phyloP scores from a whole-genome alignment of 2,329 filamentous ascomycete species.

The Chaetomiaceae sp. region DNA sequence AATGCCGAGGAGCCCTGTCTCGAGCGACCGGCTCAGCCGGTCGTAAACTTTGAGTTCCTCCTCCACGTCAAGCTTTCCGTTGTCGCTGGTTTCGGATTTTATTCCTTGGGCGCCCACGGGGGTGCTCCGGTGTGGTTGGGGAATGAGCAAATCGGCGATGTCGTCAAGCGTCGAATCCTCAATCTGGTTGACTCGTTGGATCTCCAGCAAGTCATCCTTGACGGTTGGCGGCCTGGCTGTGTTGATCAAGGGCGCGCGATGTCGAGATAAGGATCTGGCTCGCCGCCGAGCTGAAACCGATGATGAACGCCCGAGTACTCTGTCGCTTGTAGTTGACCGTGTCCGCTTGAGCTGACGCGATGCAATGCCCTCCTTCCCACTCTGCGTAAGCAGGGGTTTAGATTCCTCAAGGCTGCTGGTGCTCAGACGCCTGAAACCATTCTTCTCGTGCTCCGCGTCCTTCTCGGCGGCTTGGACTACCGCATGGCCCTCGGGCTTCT shows the following conservation, averaged over 20 bases:
- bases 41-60: constrained; percentile 43
- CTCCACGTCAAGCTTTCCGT: constrained; percentile 29
- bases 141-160: constrained; percentile 47
- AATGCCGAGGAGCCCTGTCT: constrained; percentile 48
- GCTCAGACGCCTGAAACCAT: background rate
- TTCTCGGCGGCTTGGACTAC: background rate
- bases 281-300: constrained; percentile 23
- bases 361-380: constrained; percentile 6
- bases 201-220: constrained; percentile 51
- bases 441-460: constrained; percentile 20
- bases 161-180: constrained; percentile 59
- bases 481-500: constrained; percentile 26
- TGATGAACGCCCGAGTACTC: constrained; percentile 13
- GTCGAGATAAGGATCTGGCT: constrained; percentile 36
- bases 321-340: constrained; percentile 21
- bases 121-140: constrained; percentile 9
- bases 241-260: constrained; percentile 47
- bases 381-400: constrained; percentile 9
- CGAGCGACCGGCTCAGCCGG: constrained; percentile 51
- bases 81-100: constrained; percentile 18
- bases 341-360: constrained; percentile 17
- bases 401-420: background rate
- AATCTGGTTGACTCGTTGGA: constrained; percentile 49
- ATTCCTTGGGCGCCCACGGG: constrained; percentile 15
- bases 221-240: constrained; percentile 51